Evolutionary conservation across 257 asterid genomes (phyloP).

Genomic region (Penstemon eatonii): DNA sequence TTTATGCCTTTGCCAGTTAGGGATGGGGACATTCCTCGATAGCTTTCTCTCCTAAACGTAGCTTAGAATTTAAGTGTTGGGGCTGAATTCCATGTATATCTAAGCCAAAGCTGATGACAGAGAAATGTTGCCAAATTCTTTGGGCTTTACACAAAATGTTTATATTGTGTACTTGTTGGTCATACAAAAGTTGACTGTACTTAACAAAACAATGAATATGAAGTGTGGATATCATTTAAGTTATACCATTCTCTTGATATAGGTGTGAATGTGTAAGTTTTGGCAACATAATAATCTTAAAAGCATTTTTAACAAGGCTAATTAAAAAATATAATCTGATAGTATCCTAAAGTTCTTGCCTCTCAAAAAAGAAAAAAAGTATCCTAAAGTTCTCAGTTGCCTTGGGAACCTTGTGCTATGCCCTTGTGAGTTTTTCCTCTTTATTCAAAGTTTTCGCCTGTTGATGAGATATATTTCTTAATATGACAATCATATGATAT

Average conservation of each 20-base stretch:
- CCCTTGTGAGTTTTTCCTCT: not conserved
- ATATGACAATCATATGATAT: not conserved
- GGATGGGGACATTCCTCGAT: slow-evolving; percentile 21
- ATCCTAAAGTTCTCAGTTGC: not conserved
- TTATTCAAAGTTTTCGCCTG: not conserved
- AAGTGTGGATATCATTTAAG: not conserved
- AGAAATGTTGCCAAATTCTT: not conserved
- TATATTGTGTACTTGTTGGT: not conserved
- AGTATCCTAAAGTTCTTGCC: not conserved
- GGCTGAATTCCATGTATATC: not conserved
- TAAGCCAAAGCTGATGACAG: slow-evolving; percentile 16
- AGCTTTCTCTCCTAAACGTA: slow-evolving; percentile 5
- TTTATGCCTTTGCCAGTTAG: slow-evolving; percentile 16
- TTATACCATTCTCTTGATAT: not conserved
- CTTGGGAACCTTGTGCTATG: not conserved
- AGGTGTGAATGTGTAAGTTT: not conserved
- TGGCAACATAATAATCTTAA: slow-evolving; percentile 5
- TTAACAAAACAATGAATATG: not conserved
- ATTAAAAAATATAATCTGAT: not conserved
- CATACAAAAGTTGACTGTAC: slow-evolving; percentile 12
- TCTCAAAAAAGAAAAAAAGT: no score
- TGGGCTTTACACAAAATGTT: slow-evolving; percentile 9
- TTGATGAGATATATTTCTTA: slow-evolving; percentile 5
- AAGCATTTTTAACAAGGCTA: not conserved
- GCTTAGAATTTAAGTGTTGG: slow-evolving; percentile 1